These are phyloP conservation scores for Pezizomycotina sp. DNA, from an alignment of 2,329 filamentous ascomycete genomes.

Conservation along the genomic window DNA sequence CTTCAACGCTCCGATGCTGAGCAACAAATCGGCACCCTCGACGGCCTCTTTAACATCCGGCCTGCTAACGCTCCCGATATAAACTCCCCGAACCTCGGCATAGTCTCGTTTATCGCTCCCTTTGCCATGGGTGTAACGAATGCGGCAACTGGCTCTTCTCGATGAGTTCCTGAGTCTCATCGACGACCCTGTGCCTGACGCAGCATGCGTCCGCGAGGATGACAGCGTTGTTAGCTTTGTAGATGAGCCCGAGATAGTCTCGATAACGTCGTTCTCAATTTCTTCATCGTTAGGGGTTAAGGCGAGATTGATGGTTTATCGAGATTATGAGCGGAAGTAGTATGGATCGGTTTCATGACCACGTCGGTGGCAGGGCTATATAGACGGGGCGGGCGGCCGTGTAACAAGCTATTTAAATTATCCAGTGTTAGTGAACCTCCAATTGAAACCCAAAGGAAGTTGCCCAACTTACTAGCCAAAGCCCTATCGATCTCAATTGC, in stretches of 20 bases:
- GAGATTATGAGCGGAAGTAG: slow-evolving; percentile 57
- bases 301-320: slow-evolving; percentile 52
- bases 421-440: background rate
- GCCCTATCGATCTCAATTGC: slow-evolving; percentile 62
- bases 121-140: slow-evolving; percentile 90
- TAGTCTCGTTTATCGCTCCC: slow-evolving; percentile 60
- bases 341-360: no score
- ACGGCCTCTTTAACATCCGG: slow-evolving; percentile 46
- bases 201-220: slow-evolving; percentile 73
- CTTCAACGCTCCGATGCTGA: slow-evolving; percentile 53
- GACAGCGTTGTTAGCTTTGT: slow-evolving; percentile 55
- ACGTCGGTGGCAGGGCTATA: slow-evolving; percentile 6
- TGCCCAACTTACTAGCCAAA: slow-evolving; percentile 53
- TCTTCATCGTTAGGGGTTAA: slow-evolving; percentile 50
- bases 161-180: slow-evolving; percentile 56
- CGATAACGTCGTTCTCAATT: slow-evolving; percentile 67
- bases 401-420: slow-evolving; percentile 34
- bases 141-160: slow-evolving; percentile 59
- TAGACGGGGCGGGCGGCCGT: slow-evolving; percentile 63
- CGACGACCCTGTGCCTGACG: slow-evolving; percentile 54
- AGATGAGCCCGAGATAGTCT: slow-evolving; percentile 57
- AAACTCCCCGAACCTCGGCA: slow-evolving; percentile 69
- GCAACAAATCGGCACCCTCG: slow-evolving; percentile 52
- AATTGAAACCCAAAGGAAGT: no score
- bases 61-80: slow-evolving; percentile 61